Base-by-base conservation (phyloP, 2,329 filamentous ascomycete species). In the Botrytis byssoidea region DNA sequence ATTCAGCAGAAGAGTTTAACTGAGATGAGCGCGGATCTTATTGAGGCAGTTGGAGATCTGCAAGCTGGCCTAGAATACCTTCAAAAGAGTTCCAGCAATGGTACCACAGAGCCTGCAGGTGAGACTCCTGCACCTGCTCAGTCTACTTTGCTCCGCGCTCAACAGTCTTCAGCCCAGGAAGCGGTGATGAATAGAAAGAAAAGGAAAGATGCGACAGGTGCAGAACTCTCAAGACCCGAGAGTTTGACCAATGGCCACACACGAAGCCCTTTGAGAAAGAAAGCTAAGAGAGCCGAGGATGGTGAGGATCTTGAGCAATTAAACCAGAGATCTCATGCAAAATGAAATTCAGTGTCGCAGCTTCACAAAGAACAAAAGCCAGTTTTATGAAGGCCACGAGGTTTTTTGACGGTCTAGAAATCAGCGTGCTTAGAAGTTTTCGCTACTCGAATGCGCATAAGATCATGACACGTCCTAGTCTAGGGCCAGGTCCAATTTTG, bases 201-300 rank as follows among this genome's bases (percentile, higher is more conserved):
- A 37, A 69, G 66, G 40, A 57, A 32, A 6, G 18, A 22, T 20
- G 46, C 18, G 14, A 55, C 65, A 20, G 25, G 14, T 20, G 25
- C 1, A n/a, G 64, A 37, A 14, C 25, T 22, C 12, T 18, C 44
- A 29, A 37, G 7, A 18, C 22, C 32, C n/a, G 32, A 22, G 37
- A 20, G 16, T 57, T 44, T 51, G 12, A 42, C 37, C n/a, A 69
- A 57, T 59, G 66, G 48, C 1, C 10, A 42, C n/a, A 44, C 10
- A 32, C 66, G 25, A 7, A 57, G 66, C 48, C 66, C 66, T 25
- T 42, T 9, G 22, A 42, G 66, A 32, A 69, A 69, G 37, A 69
- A n/a, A 42, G 25, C 46, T 6, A 69, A 42, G 35, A 57, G 66
- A 44, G 10, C 7, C 10, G 66, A 44, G 25, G 35, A 44, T 59